Conservation (phyloP, 768 basidiomycete species). For the Mycena alexandri region DNA sequence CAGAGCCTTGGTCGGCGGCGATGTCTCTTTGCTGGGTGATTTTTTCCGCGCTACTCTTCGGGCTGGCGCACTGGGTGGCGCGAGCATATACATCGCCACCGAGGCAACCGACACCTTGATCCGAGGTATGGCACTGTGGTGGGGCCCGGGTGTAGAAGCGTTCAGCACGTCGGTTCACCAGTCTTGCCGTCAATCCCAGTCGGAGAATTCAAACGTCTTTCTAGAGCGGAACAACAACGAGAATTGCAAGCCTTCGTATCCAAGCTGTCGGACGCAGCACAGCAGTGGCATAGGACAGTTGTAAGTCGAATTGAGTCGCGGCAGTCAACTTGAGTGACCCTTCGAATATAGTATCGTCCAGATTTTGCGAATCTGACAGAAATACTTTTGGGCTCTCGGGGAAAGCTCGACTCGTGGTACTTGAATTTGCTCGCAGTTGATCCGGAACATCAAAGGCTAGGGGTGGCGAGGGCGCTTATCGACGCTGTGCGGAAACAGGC, state of each 20-base stretch:
- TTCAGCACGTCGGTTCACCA: slow-evolving; percentile 34
- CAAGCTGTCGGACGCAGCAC: slow-evolving; percentile 22
- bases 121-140: slow-evolving; percentile 38
- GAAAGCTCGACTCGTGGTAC: slow-evolving; percentile 36
- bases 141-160: slow-evolving; percentile 33
- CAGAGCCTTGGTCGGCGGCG: slow-evolving; percentile 29
- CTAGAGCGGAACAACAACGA: slow-evolving; percentile 22
- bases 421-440: slow-evolving; percentile 35
- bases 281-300: slow-evolving; percentile 32
- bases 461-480: slow-evolving; percentile 30
- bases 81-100: slow-evolving; percentile 31
- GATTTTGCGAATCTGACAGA: slow-evolving; percentile 35
- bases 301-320: slow-evolving; percentile 20
- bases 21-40: slow-evolving; percentile 16
- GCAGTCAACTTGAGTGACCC: slow-evolving; percentile 1
- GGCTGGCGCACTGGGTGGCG: slow-evolving; percentile 24
- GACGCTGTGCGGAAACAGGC: slow-evolving; percentile 28
- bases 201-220: neutral
- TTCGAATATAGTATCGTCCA: slow-evolving; percentile 28
- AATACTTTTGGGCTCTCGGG: slow-evolving; percentile 31
- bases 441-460: slow-evolving; percentile 23
- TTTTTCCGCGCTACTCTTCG: slow-evolving; percentile 35
- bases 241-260: slow-evolving; percentile 24
- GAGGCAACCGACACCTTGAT: slow-evolving; percentile 30
- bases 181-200: neutral